Percentiles rank a stretch among this genome's conserved stretches.
These are phyloP conservation scores for Auricularia sp. DNA, from an alignment of 768 basidiomycete species.

Conservation along the genomic window DNA sequence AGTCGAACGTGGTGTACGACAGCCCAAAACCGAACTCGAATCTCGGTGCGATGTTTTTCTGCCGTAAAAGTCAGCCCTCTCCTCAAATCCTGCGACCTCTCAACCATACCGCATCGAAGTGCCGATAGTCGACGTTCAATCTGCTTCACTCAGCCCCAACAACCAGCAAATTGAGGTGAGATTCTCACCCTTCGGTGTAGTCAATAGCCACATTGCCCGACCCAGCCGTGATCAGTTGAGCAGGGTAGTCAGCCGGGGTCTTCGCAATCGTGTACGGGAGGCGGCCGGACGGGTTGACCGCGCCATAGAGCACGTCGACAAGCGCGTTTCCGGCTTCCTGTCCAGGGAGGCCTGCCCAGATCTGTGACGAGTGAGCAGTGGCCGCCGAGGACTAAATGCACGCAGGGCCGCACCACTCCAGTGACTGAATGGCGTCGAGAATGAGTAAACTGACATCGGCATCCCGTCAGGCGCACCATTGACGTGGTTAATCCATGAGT, in stretches of 20 bases:
- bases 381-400: too few species aligned
- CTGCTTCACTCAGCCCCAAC: conserved; percentile 41
- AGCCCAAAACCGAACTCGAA: conserved; percentile 44
- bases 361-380: conserved; percentile 15
- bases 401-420: conserved; percentile 1
- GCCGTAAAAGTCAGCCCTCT: conserved; percentile 10
- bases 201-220: background rate
- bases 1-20: conserved; percentile 49
- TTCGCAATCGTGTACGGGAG: conserved; percentile 34
- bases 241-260: conserved; percentile 25
- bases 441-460: background rate
- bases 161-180: background rate
- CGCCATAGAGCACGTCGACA: conserved; percentile 68
- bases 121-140: conserved; percentile 48
- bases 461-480: conserved; percentile 53
- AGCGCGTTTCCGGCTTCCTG: conserved; percentile 61
- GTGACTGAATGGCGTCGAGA: conserved; percentile 25
- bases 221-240: conserved; percentile 29
- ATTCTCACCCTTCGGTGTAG: conserved; percentile 34
- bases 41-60: conserved; percentile 31
- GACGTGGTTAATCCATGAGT: conserved; percentile 65
- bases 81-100: background rate
- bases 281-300: conserved; percentile 51
- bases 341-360: conserved; percentile 53
- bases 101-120: conserved; percentile 35